Conservation (phyloP, 2,329 filamentous ascomycete species). For the Fusarium tupiense region DNA sequence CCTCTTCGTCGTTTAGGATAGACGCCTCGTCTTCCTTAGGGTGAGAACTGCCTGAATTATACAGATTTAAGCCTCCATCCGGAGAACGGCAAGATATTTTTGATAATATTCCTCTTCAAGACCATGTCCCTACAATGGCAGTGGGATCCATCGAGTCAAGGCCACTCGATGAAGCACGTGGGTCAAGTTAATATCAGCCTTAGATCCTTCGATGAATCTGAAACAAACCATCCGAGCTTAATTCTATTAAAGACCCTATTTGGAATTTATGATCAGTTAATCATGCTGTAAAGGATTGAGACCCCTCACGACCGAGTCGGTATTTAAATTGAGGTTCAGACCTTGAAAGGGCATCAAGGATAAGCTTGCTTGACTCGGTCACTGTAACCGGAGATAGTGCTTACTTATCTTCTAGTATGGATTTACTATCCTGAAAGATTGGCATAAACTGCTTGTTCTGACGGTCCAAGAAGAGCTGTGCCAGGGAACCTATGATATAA, state of each 20-base stretch:
- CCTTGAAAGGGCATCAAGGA: too few relatives aligned
- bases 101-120: too few relatives aligned
- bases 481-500: neutral
- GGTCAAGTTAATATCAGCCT: neutral
- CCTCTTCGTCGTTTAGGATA: neutral
- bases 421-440: fast-evolving
- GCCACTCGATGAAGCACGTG: slow-evolving; percentile 3
- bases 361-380: neutral
- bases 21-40: too few relatives aligned
- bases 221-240: neutral
- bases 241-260: too few relatives aligned
- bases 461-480: neutral
- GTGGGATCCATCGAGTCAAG: neutral
- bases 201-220: neutral
- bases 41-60: neutral
- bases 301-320: neutral
- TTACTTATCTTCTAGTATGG: neutral
- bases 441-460: neutral
- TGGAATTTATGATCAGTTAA: neutral
- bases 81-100: neutral
- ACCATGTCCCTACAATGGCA: neutral
- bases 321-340: neutral
- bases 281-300: neutral
- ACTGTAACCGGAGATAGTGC: neutral
- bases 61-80: too few relatives aligned